phyloP scores from a whole-genome alignment of 179 eudicot species.

The Corrigiola litoralis region DNA sequence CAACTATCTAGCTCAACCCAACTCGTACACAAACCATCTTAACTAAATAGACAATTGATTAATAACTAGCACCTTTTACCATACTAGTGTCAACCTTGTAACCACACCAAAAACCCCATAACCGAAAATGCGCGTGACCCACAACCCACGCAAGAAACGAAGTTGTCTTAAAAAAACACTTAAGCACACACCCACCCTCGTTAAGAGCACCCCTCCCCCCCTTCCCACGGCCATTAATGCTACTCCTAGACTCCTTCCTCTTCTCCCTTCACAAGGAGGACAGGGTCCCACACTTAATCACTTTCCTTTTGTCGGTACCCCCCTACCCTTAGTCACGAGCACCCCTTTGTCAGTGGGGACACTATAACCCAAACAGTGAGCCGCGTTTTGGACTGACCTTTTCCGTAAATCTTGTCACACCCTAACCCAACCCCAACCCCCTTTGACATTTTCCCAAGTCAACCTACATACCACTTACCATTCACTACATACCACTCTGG shows the following conservation, averaged over 20 bases:
- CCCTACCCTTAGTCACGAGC: slow-evolving; percentile 29
- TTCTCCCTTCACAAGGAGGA: neutral
- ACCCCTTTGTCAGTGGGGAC: neutral
- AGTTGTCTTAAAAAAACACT: no score
- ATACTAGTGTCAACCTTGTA: neutral
- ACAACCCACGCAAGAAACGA: neutral
- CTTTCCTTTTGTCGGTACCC: slow-evolving; percentile 35
- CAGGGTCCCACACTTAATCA: slow-evolving; percentile 13
- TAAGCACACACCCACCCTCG: slow-evolving; percentile 7
- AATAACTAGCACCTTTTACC: neutral
- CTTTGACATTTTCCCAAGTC: slow-evolving; percentile 37
- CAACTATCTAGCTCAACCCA: no score
- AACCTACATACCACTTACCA: slow-evolving; percentile 12
- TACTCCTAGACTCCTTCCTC: neutral
- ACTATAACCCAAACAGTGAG: neutral
- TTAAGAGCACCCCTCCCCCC: slow-evolving; percentile 5
- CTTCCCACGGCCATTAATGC: neutral
- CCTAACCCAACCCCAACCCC: slow-evolving; percentile 19
- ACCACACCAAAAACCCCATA: neutral
- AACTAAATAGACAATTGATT: neutral
- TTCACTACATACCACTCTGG: neutral
- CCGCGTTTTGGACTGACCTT: slow-evolving; percentile 25
- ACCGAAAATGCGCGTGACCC: slow-evolving; percentile 20
- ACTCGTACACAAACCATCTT: no score
- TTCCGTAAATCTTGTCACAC: no score